Evolutionary conservation across 331 rosid species (phyloP).

Genomic region (Stylosanthes scabra): DNA sequence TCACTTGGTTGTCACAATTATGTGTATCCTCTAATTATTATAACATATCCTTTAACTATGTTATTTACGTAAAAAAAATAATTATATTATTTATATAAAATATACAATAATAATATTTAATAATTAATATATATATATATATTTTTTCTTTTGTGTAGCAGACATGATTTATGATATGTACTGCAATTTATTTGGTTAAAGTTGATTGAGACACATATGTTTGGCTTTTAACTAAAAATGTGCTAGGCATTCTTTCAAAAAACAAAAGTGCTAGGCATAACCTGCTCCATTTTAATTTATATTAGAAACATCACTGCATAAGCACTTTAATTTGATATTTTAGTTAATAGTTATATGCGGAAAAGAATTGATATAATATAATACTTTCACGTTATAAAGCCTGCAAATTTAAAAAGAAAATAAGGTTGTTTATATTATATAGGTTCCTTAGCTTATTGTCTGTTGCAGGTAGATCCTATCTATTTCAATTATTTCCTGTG

Average conservation of each 20-base stretch:
- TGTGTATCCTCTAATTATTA: neutral
- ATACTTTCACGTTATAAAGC: neutral
- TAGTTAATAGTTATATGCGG: neutral
- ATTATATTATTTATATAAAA: too few relatives aligned
- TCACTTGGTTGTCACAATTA: constrained; percentile 1
- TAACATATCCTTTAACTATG: too few relatives aligned
- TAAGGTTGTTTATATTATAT: neutral
- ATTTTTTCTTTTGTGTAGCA: too few relatives aligned
- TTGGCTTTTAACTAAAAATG: constrained; percentile 35
- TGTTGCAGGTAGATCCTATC: neutral
- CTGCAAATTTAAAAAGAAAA: neutral
- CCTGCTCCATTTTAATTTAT: neutral
- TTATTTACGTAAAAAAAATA: too few relatives aligned
- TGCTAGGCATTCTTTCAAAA: neutral
- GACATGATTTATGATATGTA: too few relatives aligned
- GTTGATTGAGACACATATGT: constrained; percentile 14
- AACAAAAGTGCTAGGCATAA: constrained; percentile 13
- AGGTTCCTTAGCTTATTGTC: neutral
- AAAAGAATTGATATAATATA: neutral
- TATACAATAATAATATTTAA: too few relatives aligned
- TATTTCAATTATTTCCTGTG: neutral
- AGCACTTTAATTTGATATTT: neutral
- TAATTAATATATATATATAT: too few relatives aligned
- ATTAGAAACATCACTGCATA: too few relatives aligned
- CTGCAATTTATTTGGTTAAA: neutral